Evolutionary conservation across 1,139 yeast genomes (phyloP).

Genomic region (Yamadazyma sp.): DNA sequence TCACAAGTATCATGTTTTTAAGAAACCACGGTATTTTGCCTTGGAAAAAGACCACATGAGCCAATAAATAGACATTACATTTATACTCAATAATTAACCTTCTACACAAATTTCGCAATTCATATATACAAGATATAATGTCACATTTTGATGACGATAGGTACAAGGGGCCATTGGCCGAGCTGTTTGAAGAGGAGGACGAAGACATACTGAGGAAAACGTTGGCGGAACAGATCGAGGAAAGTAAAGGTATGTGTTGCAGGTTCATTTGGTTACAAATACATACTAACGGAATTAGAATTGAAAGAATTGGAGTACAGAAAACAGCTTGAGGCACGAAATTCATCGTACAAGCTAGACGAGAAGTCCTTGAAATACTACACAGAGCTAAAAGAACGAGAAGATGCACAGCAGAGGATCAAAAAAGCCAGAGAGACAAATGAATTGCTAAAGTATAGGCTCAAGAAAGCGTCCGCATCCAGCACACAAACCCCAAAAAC

Average conservation of each 20-base stretch:
- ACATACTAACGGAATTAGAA: conserved; percentile 14
- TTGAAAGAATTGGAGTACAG: conserved; percentile 33
- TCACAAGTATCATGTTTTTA: conserved; percentile 90
- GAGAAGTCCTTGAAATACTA: conserved; percentile 30
- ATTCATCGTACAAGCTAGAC: conserved; percentile 38
- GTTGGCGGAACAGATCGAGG: conserved; percentile 37
- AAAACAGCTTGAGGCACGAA: conserved; percentile 32
- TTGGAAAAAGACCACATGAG: conserved; percentile 7
- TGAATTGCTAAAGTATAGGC: conserved; percentile 10
- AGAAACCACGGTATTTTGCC: conserved; percentile 78
- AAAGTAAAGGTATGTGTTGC: conserved; percentile 28
- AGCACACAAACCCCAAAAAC: conserved; percentile 7
- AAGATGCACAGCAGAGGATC: conserved; percentile 15
- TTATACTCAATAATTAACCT: too few species aligned
- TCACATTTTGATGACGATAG: neutral
- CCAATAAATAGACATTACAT: neutral
- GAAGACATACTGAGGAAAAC: conserved; percentile 27
- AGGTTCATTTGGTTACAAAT: neutral
- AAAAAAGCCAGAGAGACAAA: conserved; percentile 10
- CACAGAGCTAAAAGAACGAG: conserved; percentile 20
- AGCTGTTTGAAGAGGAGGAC: conserved; percentile 3
- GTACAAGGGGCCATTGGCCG: neutral
- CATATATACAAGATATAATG: neutral
- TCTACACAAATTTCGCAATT: conserved; percentile 1
- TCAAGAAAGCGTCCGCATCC: conserved; percentile 8